Evolutionary conservation across 257 asterid species (phyloP).

Genomic region (Plantago ovata): DNA sequence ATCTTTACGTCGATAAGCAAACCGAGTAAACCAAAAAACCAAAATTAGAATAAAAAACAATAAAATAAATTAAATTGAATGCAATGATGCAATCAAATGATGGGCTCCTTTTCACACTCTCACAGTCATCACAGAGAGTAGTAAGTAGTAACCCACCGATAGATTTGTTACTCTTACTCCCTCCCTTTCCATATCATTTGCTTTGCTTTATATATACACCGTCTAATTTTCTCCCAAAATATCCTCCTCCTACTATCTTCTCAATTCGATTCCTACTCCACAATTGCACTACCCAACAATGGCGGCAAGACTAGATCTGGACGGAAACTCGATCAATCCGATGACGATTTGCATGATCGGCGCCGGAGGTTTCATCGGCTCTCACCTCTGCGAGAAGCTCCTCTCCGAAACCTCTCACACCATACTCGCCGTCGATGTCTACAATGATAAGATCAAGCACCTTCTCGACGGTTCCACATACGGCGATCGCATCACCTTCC

Average conservation of each 20-base stretch:
- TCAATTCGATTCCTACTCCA: not conserved
- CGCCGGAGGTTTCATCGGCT: slow-evolving; percentile 68
- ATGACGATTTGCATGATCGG: slow-evolving; percentile 61
- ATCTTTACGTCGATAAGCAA: too few relatives aligned
- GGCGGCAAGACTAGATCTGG: slow-evolving; percentile 61
- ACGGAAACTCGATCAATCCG: slow-evolving; percentile 40
- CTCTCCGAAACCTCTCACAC: slow-evolving; percentile 51
- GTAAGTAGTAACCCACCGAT: too few relatives aligned
- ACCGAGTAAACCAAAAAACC: too few relatives aligned
- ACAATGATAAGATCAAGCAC: slow-evolving; percentile 55
- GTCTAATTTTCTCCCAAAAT: not conserved
- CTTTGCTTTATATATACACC: too few relatives aligned
- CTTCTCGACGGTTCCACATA: slow-evolving; percentile 29
- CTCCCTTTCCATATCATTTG: too few relatives aligned
- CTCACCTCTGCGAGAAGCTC: slow-evolving; percentile 55
- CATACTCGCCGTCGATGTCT: slow-evolving; percentile 55
- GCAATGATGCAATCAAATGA: too few relatives aligned
- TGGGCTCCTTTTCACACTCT: too few relatives aligned
- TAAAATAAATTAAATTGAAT: too few relatives aligned
- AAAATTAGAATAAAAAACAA: too few relatives aligned
- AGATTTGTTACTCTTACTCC: too few relatives aligned
- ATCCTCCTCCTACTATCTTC: not conserved
- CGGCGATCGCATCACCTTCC: slow-evolving; percentile 69
- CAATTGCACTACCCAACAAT: slow-evolving; percentile 9
- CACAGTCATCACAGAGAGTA: too few relatives aligned